These are phyloP conservation scores for Fusarium sp. DNA, from an alignment of 2,329 filamentous ascomycete genomes.

Conservation along the genomic window DNA sequence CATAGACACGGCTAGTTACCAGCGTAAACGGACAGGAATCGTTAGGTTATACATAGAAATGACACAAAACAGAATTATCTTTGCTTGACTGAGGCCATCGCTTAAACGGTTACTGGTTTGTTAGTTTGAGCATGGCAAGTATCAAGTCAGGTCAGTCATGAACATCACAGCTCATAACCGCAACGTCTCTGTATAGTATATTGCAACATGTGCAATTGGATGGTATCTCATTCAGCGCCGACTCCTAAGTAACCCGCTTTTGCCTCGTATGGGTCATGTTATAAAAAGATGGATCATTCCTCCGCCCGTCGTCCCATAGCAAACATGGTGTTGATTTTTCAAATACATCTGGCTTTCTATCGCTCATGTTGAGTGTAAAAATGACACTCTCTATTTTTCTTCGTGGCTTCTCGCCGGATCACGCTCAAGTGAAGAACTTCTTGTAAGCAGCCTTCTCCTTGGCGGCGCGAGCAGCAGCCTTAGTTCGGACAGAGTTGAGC, in stretches of 20 bases:
- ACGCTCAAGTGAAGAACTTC: conserved; percentile 80
- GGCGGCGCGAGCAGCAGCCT: conserved; percentile 76
- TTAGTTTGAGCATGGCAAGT: not conserved
- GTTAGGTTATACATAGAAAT: not conserved
- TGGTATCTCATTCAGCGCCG: conserved; percentile 50
- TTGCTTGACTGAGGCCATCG: not conserved
- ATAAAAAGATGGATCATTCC: conserved; percentile 44
- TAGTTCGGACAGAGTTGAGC: conserved; percentile 82
- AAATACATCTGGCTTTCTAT: conserved; percentile 33
- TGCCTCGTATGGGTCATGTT: conserved; percentile 43
- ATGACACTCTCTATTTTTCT: conserved; percentile 11
- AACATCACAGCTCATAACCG: not conserved
- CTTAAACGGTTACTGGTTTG: not conserved
- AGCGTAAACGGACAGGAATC: not conserved
- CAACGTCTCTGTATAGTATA: conserved; percentile 15
- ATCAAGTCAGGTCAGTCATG: not conserved
- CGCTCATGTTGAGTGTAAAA: conserved; percentile 22
- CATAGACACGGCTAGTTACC: not conserved
- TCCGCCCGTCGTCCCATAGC: conserved; percentile 20
- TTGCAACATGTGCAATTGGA: conserved; percentile 46
- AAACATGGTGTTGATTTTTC: conserved; percentile 33
- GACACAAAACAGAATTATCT: not conserved
- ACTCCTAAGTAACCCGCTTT: conserved; percentile 48
- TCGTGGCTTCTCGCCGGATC: not conserved
- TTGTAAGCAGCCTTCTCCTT: conserved; percentile 94